Percentiles rank a stretch among this genome's conserved stretches.
Conservation (phyloP, 331 rosid genomes). For the Quercus tomentella region DNA sequence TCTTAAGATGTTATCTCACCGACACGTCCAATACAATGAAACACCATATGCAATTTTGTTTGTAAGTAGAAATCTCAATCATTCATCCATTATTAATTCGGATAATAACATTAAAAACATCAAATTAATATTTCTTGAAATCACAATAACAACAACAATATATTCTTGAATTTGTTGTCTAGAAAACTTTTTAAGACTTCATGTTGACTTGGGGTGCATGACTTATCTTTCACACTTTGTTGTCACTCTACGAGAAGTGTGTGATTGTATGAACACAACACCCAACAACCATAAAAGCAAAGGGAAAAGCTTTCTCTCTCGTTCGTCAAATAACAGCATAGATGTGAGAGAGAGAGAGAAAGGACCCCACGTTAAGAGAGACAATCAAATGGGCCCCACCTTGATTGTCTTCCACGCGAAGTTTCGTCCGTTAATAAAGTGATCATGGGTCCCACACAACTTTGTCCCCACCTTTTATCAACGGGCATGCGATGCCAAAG, state of each 20-base stretch:
- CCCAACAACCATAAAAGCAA: neutral
- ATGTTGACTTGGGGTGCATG: neutral
- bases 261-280: no score
- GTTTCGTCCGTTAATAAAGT: neutral
- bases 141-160: no score
- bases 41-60: no score
- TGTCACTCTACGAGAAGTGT: neutral
- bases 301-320: neutral
- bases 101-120: no score
- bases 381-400: neutral
- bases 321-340: neutral
- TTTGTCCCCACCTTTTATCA: neutral
- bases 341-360: neutral
- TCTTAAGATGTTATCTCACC: no score
- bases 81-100: no score
- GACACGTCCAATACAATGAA: no score
- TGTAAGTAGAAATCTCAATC: no score
- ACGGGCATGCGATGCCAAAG: slow-evolving; percentile 10
- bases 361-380: neutral
- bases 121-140: no score
- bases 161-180: no score
- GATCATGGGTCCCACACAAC: neutral
- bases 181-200: no score
- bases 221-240: neutral
- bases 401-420: slow-evolving; percentile 26